Percentiles rank a stretch among this genome's conserved stretches.
These are phyloP conservation scores for Citrus unshiu DNA, from an alignment of 345 rosid genomes.

Conservation along the genomic window DNA sequence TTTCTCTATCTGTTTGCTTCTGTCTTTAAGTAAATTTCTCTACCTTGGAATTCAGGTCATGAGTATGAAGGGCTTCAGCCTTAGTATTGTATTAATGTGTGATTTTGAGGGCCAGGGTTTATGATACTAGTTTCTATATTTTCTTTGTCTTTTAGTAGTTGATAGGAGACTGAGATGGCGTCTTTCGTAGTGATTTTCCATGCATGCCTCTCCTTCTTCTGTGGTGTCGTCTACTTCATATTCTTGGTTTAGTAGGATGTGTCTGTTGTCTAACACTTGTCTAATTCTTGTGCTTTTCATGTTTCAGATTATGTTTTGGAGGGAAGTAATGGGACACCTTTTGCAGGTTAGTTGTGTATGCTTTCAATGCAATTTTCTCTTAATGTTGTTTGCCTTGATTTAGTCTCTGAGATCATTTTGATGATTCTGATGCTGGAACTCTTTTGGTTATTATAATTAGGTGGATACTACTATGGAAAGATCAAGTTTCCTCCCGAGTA, in stretches of 20 bases:
- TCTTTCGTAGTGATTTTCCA: not conserved
- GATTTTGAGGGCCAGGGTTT: not conserved
- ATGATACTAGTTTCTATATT: not conserved
- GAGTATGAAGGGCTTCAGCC: not conserved
- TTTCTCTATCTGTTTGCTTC: not conserved
- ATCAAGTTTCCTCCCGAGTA: conserved; percentile 97
- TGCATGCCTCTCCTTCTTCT: not conserved
- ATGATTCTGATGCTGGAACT: conserved; percentile 3
- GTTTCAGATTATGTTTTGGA: conserved; percentile 86
- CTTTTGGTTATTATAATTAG: conserved; percentile 24
- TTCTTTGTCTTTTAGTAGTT: not conserved
- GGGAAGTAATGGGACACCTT: conserved; percentile 96
- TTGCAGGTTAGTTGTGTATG: conserved; percentile 62
- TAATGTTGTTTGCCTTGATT: conserved; percentile 1
- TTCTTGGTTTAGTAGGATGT: conserved; percentile 4
- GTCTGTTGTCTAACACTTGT: not conserved
- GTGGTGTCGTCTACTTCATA: not conserved
- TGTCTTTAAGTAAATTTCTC: not conserved
- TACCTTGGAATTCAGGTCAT: not conserved
- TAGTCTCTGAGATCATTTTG: conserved; percentile 4
- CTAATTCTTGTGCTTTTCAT: conserved; percentile 13
- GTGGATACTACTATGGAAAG: conserved; percentile 93
- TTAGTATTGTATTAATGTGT: not conserved
- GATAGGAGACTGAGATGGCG: not conserved
- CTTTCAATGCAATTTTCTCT: conserved; percentile 2